phyloP scores from a whole-genome alignment of 352 stramenopile species.

The Phytophthora lateralis region DNA sequence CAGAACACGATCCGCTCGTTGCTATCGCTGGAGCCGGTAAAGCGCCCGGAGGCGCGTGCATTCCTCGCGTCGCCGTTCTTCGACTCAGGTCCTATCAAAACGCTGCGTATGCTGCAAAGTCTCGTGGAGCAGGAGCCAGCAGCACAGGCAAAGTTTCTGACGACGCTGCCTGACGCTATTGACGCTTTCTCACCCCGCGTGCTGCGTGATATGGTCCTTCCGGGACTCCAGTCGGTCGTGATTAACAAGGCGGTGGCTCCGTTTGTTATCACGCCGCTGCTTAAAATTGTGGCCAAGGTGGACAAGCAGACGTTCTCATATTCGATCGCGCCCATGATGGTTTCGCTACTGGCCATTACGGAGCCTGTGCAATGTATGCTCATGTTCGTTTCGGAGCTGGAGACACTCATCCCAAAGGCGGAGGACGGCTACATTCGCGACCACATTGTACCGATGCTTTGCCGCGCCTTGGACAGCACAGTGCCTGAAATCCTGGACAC shows the following conservation, averaged over 20 bases:
- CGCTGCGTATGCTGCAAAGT: constrained; percentile 75
- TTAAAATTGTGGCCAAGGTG: constrained; percentile 89
- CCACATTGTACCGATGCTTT: constrained; percentile 89
- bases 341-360: constrained; percentile 78
- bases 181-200: constrained; percentile 80
- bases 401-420: constrained; percentile 82
- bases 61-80: constrained; percentile 89
- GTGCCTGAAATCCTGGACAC: constrained; percentile 88
- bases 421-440: constrained; percentile 90
- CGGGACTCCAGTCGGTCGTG: constrained; percentile 73
- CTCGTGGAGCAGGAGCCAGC: constrained; percentile 85
- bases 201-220: constrained; percentile 86
- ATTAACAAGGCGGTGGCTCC: constrained; percentile 89
- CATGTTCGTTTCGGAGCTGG: constrained; percentile 89
- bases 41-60: constrained; percentile 69
- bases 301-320: constrained; percentile 85
- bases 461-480: constrained; percentile 79
- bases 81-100: constrained; percentile 87
- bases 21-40: constrained; percentile 61
- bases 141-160: constrained; percentile 83
- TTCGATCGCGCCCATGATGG: constrained; percentile 83
- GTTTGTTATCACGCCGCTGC: constrained; percentile 87
- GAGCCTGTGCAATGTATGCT: constrained; percentile 91
- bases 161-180: constrained; percentile 70
- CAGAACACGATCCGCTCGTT: constrained; percentile 87